Percentiles rank a stretch among this genome's conserved stretches.
phyloP scores from a whole-genome alignment of 164 flowering plant species.

The Vitis riparia region DNA sequence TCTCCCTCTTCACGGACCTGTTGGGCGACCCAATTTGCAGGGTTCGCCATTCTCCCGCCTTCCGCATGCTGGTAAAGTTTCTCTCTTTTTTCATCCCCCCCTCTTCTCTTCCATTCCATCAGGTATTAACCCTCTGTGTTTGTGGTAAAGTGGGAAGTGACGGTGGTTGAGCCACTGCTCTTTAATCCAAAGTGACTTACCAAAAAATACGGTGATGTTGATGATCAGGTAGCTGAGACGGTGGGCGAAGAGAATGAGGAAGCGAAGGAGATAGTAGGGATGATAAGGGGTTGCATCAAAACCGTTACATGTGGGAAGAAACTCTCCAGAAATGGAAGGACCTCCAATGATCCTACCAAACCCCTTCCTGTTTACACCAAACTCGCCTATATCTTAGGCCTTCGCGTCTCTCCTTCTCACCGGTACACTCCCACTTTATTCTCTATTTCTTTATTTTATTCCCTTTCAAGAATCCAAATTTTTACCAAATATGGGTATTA shows the following conservation, averaged over 20 bases:
- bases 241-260: slow-evolving; percentile 13
- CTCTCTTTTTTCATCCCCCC: background rate
- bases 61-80: slow-evolving; percentile 77
- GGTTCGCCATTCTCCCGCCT: slow-evolving; percentile 86
- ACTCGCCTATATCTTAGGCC: slow-evolving; percentile 87
- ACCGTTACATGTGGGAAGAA: slow-evolving; percentile 86
- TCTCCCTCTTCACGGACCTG: slow-evolving; percentile 80
- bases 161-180: background rate
- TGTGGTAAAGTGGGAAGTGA: background rate
- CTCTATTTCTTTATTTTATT: background rate
- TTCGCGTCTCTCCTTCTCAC: slow-evolving; percentile 89
- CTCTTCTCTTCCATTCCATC: background rate
- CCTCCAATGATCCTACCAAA: slow-evolving; percentile 9
- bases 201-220: background rate
- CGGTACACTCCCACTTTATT: slow-evolving; percentile 36
- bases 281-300: slow-evolving; percentile 90
- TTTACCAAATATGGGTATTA: slow-evolving; percentile 3
- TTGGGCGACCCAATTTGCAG: slow-evolving; percentile 93
- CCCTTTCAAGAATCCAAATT: background rate
- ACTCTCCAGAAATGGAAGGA: slow-evolving; percentile 35
- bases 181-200: background rate
- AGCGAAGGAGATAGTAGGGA: slow-evolving; percentile 65
- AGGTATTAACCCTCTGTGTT: background rate
- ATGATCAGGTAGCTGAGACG: slow-evolving; percentile 64
- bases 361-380: slow-evolving; percentile 72